Conservation (phyloP, 2,329 filamentous ascomycete species). For the Pseudogymnoascus sp. region DNA sequence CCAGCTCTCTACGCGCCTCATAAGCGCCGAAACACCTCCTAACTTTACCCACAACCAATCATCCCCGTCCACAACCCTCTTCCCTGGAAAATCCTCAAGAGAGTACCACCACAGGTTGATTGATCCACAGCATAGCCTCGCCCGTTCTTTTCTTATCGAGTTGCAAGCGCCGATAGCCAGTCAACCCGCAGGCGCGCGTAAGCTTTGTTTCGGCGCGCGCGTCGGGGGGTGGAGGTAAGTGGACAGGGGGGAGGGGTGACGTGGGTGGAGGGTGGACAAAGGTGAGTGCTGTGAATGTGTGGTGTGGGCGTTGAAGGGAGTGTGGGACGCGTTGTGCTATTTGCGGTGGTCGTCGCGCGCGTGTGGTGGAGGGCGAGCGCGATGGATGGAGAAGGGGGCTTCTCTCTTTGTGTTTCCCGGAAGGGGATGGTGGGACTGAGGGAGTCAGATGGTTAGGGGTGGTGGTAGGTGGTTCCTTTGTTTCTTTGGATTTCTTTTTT, state of each 20-base stretch:
- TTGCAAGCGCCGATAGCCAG: not conserved
- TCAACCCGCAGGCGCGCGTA: not conserved
- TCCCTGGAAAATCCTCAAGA: not conserved
- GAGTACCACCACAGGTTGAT: not conserved
- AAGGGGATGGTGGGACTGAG: not conserved
- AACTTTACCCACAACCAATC: not conserved
- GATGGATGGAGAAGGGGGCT: not conserved
- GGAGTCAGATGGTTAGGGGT: not conserved
- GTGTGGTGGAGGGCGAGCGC: not conserved
- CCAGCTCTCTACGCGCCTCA: not conserved
- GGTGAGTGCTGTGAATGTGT: not conserved
- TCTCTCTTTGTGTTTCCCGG: not conserved
- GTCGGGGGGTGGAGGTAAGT: not conserved
- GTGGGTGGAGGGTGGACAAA: not conserved
- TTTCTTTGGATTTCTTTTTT: not conserved
- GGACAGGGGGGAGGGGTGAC: not conserved
- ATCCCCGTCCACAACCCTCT: not conserved
- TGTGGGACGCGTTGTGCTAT: not conserved
- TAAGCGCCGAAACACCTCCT: not conserved
- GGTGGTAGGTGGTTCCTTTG: not conserved
- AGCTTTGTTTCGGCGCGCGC: not conserved
- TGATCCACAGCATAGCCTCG: not conserved
- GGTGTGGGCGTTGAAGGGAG: not conserved
- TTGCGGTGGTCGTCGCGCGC: not conserved
- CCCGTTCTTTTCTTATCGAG: not conserved